phyloP scores from a whole-genome alignment of 768 basidiomycete species.

The Chiua virens region DNA sequence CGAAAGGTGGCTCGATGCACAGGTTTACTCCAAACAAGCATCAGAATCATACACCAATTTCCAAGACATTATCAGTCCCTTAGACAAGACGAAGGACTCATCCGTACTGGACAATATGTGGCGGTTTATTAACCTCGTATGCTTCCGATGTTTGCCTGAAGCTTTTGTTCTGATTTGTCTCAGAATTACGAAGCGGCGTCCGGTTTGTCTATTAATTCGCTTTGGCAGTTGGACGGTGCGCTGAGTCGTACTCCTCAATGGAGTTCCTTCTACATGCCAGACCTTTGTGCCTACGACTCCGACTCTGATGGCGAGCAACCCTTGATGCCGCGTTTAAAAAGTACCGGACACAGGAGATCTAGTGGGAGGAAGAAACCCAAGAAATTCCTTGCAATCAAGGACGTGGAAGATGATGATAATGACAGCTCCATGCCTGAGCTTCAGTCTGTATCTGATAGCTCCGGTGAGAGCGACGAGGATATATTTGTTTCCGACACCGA shows the following conservation, averaged over 20 bases:
- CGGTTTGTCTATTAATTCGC: slow-evolving; percentile 55
- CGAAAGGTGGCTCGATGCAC: slow-evolving; percentile 68
- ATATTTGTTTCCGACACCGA: slow-evolving; percentile 27
- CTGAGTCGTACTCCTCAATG: slow-evolving; percentile 59
- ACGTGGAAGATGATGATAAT: slow-evolving; percentile 38
- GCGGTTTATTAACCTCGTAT: slow-evolving; percentile 59
- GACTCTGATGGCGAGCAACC: slow-evolving; percentile 28
- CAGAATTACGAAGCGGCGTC: slow-evolving; percentile 61
- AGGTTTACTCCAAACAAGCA: slow-evolving; percentile 59
- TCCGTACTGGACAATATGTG: slow-evolving; percentile 60
- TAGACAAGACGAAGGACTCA: slow-evolving; percentile 53
- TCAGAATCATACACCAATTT: slow-evolving; percentile 49
- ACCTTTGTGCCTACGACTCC: slow-evolving; percentile 17
- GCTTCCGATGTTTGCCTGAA: slow-evolving; percentile 13
- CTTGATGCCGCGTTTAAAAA: slow-evolving; percentile 8
- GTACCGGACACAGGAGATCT: slow-evolving; percentile 15
- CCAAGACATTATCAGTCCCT: slow-evolving; percentile 57
- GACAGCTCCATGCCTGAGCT: slow-evolving; percentile 66
- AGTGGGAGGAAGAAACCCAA: slow-evolving; percentile 28
- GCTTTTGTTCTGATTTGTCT: slow-evolving; percentile 7
- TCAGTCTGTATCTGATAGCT: slow-evolving; percentile 63
- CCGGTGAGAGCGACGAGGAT: slow-evolving; percentile 44
- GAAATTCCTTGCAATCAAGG: slow-evolving; percentile 52
- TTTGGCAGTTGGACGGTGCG: slow-evolving; percentile 62
- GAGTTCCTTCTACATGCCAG: slow-evolving; percentile 41